These are phyloP conservation scores for Russula sp. DNA, from an alignment of 768 basidiomycete genomes.

Conservation along the genomic window DNA sequence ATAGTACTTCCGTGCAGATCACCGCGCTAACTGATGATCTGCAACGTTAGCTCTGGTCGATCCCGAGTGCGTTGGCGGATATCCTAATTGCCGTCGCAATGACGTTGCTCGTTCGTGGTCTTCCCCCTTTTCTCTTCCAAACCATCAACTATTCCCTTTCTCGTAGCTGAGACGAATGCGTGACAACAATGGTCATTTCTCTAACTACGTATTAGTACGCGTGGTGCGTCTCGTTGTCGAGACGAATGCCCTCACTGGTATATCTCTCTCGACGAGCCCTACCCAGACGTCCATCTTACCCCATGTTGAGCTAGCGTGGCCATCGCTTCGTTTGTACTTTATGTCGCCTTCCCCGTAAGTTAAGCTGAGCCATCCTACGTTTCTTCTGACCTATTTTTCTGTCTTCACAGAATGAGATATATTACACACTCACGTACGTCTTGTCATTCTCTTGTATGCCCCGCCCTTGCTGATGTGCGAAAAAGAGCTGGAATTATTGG, in stretches of 20 bases:
- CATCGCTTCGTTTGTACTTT: constrained; percentile 3
- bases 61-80: constrained; percentile 10
- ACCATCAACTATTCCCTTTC: neutral
- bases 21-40: neutral
- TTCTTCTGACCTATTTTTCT: neutral
- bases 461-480: neutral
- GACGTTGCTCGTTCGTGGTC: constrained; percentile 7
- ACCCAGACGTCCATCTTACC: neutral
- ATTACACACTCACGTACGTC: constrained; percentile 15
- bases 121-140: neutral
- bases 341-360: constrained; percentile 12
- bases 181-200: neutral
- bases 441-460: neutral
- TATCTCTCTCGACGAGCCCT: neutral
- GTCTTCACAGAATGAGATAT: constrained; percentile 10
- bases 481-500: constrained; percentile 24
- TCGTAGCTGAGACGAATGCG: constrained; percentile 1
- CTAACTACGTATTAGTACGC: constrained; percentile 19
- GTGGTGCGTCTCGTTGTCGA: constrained; percentile 28
- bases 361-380: neutral
- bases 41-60: constrained; percentile 8
- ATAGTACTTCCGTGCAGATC: neutral
- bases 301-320: constrained; percentile 6
- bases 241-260: constrained; percentile 26
- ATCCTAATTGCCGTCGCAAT: constrained; percentile 12